phyloP scores from a whole-genome alignment of 495 filamentous ascomycete genomes.

The Trypethelium eluteriae region DNA sequence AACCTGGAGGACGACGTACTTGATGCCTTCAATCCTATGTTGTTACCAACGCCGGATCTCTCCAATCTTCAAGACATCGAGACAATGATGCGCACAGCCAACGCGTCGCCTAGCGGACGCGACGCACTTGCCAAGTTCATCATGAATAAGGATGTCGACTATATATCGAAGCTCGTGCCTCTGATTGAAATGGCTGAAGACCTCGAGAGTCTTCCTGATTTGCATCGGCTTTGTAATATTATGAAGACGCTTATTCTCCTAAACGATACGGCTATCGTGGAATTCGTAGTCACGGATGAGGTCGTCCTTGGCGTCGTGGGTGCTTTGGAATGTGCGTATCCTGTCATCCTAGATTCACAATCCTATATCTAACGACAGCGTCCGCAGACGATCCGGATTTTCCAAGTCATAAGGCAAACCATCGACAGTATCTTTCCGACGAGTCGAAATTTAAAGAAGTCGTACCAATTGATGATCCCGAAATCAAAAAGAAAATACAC shows the following conservation, averaged over 20 bases:
- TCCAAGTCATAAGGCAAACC: constrained; percentile 96
- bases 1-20: constrained; percentile 80
- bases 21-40: constrained; percentile 59
- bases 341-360: neutral
- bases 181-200: constrained; percentile 82
- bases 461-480: constrained; percentile 73
- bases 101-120: constrained; percentile 63
- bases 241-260: constrained; percentile 93
- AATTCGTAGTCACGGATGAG: constrained; percentile 82
- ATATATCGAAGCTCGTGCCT: constrained; percentile 79
- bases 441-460: constrained; percentile 92
- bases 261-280: constrained; percentile 90
- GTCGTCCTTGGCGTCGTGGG: constrained; percentile 89
- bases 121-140: constrained; percentile 87
- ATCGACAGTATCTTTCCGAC: constrained; percentile 84
- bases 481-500: constrained; percentile 84
- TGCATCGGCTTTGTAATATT: constrained; percentile 91
- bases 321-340: constrained; percentile 73
- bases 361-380: constrained; percentile 16
- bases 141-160: constrained; percentile 59
- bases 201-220: constrained; percentile 72
- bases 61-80: constrained; percentile 77
- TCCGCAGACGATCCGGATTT: constrained; percentile 85
- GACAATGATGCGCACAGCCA: constrained; percentile 66
- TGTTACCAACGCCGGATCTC: constrained; percentile 69